phyloP scores from a whole-genome alignment of 1,284 basidiomycete species.

The Cryptococcus maquisensis region DNA sequence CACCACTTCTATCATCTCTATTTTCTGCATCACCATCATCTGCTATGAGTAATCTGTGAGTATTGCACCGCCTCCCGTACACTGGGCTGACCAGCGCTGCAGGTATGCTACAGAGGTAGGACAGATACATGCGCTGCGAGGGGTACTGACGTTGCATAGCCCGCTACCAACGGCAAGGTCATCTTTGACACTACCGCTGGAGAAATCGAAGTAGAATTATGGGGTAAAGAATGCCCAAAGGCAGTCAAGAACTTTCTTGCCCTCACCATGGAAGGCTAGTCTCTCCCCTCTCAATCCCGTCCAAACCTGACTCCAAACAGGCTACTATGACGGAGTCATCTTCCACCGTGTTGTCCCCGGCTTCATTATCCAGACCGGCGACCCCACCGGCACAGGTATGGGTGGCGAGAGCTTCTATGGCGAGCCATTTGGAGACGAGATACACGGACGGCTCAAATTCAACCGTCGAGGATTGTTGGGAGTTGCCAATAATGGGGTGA shows the following conservation, averaged over 20 bases:
- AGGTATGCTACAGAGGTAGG: constrained; percentile 45
- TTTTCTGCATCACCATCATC: not conserved
- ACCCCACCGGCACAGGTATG: constrained; percentile 81
- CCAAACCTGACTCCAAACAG: constrained; percentile 49
- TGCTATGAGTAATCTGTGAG: constrained; percentile 41
- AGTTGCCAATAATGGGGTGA: constrained; percentile 85
- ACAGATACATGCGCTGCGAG: not conserved
- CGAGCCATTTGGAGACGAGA: constrained; percentile 87
- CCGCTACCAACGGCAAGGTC: constrained; percentile 73
- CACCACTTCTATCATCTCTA: constrained; percentile 3
- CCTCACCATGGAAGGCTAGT: constrained; percentile 73
- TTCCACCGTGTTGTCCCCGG: constrained; percentile 80
- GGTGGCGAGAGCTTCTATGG: constrained; percentile 91
- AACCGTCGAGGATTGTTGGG: constrained; percentile 74
- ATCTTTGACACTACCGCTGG: constrained; percentile 85
- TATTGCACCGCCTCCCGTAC: not conserved
- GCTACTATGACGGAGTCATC: constrained; percentile 91
- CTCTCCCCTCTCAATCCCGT: not conserved
- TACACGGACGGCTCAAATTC: constrained; percentile 74
- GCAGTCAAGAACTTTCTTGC: constrained; percentile 89
- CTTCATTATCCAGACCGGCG: constrained; percentile 94
- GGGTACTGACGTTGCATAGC: constrained; percentile 20
- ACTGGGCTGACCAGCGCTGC: not conserved
- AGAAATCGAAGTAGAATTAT: constrained; percentile 90
- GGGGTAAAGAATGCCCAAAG: constrained; percentile 92